Base-by-base conservation (phyloP, 2,329 filamentous ascomycete genomes). In the Fusarium duplospermum region DNA sequence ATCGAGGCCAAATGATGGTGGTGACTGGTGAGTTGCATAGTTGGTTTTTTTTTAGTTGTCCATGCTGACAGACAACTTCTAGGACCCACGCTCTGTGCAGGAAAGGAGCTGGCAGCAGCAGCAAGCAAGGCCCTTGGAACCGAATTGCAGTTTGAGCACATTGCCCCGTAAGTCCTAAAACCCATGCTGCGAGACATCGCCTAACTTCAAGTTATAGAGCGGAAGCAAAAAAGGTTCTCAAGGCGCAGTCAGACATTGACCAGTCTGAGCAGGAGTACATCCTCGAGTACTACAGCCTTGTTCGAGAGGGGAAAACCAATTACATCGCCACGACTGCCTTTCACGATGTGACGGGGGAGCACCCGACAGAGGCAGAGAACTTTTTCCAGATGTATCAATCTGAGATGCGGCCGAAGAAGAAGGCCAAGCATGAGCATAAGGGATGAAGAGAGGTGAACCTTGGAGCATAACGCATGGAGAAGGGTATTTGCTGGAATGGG, bases 71-170 rank as follows among this genome's bases (percentile, higher is more conserved):
- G 3, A 8, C 4, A 11, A 0, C 6, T 7, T 5, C 8, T 42
- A 85, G 86, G 85, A 0, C 86, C 86, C 0, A 84, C 83, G 81
- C 83, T 89, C 4, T 82, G 82, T 29, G 80, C 82, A 4, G 86
- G 87, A 16, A 76, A 84, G 9, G 86, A 87, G 72, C 80, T 89
- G 8, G 87, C 86, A 1, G 77, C 77, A 4, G 83, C 84, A 1
- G 87, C 87, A 1, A 85, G 82, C 69, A 77, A 86, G 59, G 83
- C 83, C 1, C 77, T 89, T 0, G 85, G 84, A 1, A 76, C 78
- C 0, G 75, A 86, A 9, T 64, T 80, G 4, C 66, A 73, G 7
- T 79, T 79, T 22, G 74, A 79, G 42, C 70, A 76, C 10, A 78
- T 80, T 18, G 76, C 73, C 3, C 54, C 71, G 69, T 71, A 64